A percentile compares a stretch with the other conserved stretches of the same genome.
Conservation (phyloP, 352 stramenopile genomes). For the Phytopythium mirpurense region DNA sequence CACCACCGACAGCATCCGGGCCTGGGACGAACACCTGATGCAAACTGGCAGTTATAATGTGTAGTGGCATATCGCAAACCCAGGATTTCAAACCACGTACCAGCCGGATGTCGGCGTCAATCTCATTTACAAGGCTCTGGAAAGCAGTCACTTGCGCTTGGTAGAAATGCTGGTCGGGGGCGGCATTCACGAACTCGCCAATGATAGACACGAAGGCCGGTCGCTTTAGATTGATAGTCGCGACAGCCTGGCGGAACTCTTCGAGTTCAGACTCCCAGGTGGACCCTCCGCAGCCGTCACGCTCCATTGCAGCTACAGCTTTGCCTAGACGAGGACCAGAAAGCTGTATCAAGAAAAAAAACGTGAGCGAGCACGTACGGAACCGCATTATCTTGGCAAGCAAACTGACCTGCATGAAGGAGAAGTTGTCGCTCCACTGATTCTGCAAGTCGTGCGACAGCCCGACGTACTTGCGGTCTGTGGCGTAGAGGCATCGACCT, state of each 20-base stretch:
- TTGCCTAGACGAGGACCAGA: conserved; percentile 41
- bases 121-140: conserved; percentile 56
- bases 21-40: conserved; percentile 51
- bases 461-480: conserved; percentile 49
- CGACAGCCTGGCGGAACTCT: conserved; percentile 42
- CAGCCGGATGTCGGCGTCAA: conserved; percentile 48
- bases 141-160: conserved; percentile 40
- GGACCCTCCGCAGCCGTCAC: conserved; percentile 34
- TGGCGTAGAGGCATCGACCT: conserved; percentile 58
- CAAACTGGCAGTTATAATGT: conserved; percentile 1
- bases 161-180: conserved; percentile 32
- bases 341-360: conserved; percentile 23
- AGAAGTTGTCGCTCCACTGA: conserved; percentile 59
- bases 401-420: conserved; percentile 54
- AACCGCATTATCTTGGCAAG: background rate
- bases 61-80: background rate
- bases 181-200: conserved; percentile 50
- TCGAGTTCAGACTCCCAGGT: conserved; percentile 34
- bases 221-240: conserved; percentile 35
- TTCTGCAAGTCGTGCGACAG: conserved; percentile 72
- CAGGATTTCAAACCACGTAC: conserved; percentile 21
- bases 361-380: conserved; percentile 1
- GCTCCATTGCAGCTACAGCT: conserved; percentile 21
- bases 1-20: conserved; percentile 14
- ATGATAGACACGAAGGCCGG: conserved; percentile 67